Conservation (phyloP, 169 alveolate species). For the Cryptosporidium tyzzeri region DNA sequence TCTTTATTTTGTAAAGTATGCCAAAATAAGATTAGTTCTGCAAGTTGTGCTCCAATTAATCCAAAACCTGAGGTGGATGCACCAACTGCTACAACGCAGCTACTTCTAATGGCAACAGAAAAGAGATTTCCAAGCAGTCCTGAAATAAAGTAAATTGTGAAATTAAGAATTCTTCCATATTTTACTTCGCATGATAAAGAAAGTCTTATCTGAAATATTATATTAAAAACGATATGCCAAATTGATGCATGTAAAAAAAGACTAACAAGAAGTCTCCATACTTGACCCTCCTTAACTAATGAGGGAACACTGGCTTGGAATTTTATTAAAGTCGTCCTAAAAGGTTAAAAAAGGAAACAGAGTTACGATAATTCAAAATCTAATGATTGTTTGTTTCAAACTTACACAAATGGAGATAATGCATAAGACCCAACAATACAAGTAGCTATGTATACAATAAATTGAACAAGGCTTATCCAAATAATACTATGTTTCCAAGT, state of each 20-base stretch:
- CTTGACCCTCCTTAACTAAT: constrained; percentile 84
- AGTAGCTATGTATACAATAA: constrained; percentile 44
- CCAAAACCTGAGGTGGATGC: constrained; percentile 90
- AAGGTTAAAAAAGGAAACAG: neutral
- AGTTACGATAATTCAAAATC: neutral
- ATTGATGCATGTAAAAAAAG: constrained; percentile 85
- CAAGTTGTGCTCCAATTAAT: constrained; percentile 84
- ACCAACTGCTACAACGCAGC: constrained; percentile 84
- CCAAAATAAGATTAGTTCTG: constrained; percentile 86
- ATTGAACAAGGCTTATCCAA: constrained; percentile 67
- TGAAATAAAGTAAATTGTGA: constrained; percentile 80
- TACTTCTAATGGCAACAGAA: constrained; percentile 83
- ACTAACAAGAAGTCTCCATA: constrained; percentile 85
- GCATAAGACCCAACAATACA: constrained; percentile 69
- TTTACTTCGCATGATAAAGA: constrained; percentile 84
- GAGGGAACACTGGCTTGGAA: constrained; percentile 85
- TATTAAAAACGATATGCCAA: constrained; percentile 85
- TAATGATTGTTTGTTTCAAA: constrained; percentile 9
- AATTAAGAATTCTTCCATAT: constrained; percentile 81
- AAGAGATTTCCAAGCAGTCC: constrained; percentile 84
- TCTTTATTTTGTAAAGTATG: constrained; percentile 84
- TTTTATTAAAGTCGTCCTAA: constrained; percentile 77
- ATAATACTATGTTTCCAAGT: constrained; percentile 64
- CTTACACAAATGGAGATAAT: constrained; percentile 74
- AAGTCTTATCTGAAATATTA: constrained; percentile 86